Base-by-base conservation (phyloP, 345 rosid species). In the Eutrema yunnanense region DNA sequence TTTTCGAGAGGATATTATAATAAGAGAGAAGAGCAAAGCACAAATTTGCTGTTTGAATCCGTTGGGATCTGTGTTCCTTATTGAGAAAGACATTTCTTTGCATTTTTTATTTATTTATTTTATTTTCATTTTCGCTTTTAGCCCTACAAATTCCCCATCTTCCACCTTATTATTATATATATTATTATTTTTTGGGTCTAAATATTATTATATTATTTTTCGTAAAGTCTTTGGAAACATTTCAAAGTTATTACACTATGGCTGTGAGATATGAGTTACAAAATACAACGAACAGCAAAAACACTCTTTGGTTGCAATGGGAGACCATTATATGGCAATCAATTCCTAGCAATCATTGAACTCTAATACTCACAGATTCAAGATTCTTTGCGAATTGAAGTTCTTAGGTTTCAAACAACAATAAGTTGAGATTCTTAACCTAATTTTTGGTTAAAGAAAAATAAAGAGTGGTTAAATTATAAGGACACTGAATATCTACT, bases 41-140 rank as follows among this genome's bases (percentile, higher is more conserved):
- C 76, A 87, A 81, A 78, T 64, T 79, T 77, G 82, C 82, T 80
- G 89, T 91, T 77, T 75, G 72, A 91, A 83, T 79, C 84, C 87
- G 82, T 93, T 66, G 97, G 98, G 98, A 93, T 93, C 98, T 85
- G 98, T 81, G 94, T 78, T 77, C 54, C 54, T 64, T 56, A 57
- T 75, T 84, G 92, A 86, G 93, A 88, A 90, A 87, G 92, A 86
- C 94, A 75, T 81, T 84, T 81, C 76, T 86, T 85, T 85, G 73
- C 81, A 16, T 16, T 16, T 71, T 76, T 70, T 33, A 2, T 29
- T 54, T 16, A 16, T 16, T 76, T 10, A 4, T 30, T 55, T 58
- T 27, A 41, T 70, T 29, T 75, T 36, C 0, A 0, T 48, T 65
- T 72, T 77, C 75, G 27, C 69, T 65, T 77, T 77, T 52, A 77